Base-by-base conservation (phyloP, 768 basidiomycete species). In the Mycena leptocephala region DNA sequence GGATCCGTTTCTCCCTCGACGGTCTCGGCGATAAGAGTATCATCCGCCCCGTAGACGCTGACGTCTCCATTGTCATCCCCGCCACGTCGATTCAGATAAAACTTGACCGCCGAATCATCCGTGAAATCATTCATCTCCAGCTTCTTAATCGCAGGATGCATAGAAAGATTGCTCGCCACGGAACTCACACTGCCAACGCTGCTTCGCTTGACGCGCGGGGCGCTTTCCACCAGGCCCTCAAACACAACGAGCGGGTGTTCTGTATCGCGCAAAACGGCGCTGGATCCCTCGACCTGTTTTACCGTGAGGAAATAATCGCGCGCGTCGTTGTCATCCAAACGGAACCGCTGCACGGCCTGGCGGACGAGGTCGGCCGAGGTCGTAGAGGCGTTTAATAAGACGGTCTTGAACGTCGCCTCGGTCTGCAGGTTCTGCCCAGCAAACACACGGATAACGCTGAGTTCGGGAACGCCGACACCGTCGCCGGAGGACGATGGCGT, bases 381-480 rank as follows among this genome's bases (percentile, higher is more conserved):
- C 0, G 98, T 99, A 0, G 93, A 93, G 6, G 95, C 88, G 80
- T 97, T 99, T 70, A 99, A 90, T 22, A 99, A 86, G 1, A 98
- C 98, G 8, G 98, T 99, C 88, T 99, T 99, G 90, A 99, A 99
- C 7, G 98, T 98, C 2, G 97, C 96, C 80, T 99, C 97, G 0
- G 97, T 96, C 82, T 97, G 93, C 77, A 99, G 83, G 78, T 96
- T 90, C 78, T 94, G 93, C 33, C 98, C 98, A 0, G 98, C 97
- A 81, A 99, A 99, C 46, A 99, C 93, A 30, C 98, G 95, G 64
- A 99, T 94, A 76, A 99, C 98, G 79, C 95, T 98, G 70, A 99
- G 90, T 68, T 97, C 94, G 0, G 95, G 96, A 5, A 95, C 91
- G 9, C 88, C 88, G 0, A 90, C 86, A 3, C 92, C 92, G 70